Conservation (phyloP, 2,329 filamentous ascomycete genomes). For the Sphaceloma murrayae region DNA sequence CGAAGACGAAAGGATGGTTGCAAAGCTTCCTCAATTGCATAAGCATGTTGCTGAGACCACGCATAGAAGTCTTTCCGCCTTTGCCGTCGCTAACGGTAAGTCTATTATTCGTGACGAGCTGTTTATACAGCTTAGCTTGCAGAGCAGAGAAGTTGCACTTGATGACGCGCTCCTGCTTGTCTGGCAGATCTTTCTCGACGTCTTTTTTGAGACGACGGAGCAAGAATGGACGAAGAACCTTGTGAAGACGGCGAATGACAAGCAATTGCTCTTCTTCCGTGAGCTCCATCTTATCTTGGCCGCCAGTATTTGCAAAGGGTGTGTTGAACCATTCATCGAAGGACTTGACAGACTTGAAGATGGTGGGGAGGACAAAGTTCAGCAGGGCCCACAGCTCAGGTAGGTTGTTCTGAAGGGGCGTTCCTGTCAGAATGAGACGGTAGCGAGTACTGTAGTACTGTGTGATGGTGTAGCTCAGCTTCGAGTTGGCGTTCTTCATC, state of each 20-base stretch:
- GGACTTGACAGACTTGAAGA: slow-evolving; percentile 97
- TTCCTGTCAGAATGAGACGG: slow-evolving; percentile 93
- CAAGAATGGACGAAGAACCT: slow-evolving; percentile 93
- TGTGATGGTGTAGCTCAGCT: slow-evolving; percentile 88
- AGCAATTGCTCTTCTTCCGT: slow-evolving; percentile 99
- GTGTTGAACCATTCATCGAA: slow-evolving; percentile 99
- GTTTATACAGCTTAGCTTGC: slow-evolving; percentile 90
- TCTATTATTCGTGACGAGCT: slow-evolving; percentile 92
- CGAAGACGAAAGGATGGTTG: slow-evolving; percentile 98
- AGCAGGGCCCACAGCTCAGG: slow-evolving; percentile 95
- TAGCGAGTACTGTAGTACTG: slow-evolving; percentile 92
- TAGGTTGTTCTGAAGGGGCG: slow-evolving; percentile 92
- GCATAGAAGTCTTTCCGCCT: slow-evolving; percentile 86
- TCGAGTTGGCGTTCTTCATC: slow-evolving; percentile 98
- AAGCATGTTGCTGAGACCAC: slow-evolving; percentile 97
- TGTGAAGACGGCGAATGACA: slow-evolving; percentile 95
- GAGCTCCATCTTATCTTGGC: slow-evolving; percentile 97
- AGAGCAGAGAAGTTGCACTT: slow-evolving; percentile 97
- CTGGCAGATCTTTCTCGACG: slow-evolving; percentile 95
- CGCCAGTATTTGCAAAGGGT: slow-evolving; percentile 94
- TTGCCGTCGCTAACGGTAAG: slow-evolving; percentile 91
- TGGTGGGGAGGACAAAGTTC: slow-evolving; percentile 95
- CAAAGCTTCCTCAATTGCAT: slow-evolving; percentile 99
- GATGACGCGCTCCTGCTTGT: slow-evolving; percentile 98
- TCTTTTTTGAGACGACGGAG: slow-evolving; percentile 98